Base-by-base conservation (phyloP, 1,284 basidiomycete species). In the Tilletia caries region DNA sequence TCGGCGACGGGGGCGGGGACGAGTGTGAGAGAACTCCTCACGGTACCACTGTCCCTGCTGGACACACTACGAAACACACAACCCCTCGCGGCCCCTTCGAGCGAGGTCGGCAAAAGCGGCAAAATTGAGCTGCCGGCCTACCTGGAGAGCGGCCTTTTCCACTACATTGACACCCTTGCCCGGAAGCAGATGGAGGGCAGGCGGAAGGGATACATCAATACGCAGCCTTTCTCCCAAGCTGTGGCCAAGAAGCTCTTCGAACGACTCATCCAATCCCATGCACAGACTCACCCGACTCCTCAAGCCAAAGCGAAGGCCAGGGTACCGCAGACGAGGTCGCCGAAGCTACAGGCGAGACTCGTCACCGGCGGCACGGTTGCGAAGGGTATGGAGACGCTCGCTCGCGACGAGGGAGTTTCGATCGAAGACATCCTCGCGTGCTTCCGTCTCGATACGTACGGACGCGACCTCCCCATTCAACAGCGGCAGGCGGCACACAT, bases 361-460 rank as follows among this genome's bases (percentile, higher is more conserved):
- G 13, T n/a, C 13, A n/a, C 23, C 20, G 48, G 48, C 20, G 20
- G 48, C 8, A 25, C 48, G 37, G 15, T 25, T 13, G 58, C 33
- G 8, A 34, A 62, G 18, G 32, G 27, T 20, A 34, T 62, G 6
- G 58, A 62, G 29, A 34, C 58, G 27, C 58, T 62, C 29, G 58
- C 58, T 29, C 58, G 58, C 33, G 58, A 62, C 23, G 18, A 15
- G 12, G 20, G 20, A 3, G 58, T 62, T 0, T 29, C 58, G 10
- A 29, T 62, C 15, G 10, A 33, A 29, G 32, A 62, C 10, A 29
- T 62, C 10, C 32, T 62, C 13, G 15, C 13, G 15, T 37, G 18
- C 20, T 62, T 62, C 18, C 32, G 58, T 4, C 58, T 62, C 58
- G 58, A 62, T 62, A 13, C 33, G 1, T 62, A 34, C 58, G 58